These are phyloP conservation scores for Gossypium mustelinum DNA, from an alignment of 345 rosid species.

Conservation along the genomic window DNA sequence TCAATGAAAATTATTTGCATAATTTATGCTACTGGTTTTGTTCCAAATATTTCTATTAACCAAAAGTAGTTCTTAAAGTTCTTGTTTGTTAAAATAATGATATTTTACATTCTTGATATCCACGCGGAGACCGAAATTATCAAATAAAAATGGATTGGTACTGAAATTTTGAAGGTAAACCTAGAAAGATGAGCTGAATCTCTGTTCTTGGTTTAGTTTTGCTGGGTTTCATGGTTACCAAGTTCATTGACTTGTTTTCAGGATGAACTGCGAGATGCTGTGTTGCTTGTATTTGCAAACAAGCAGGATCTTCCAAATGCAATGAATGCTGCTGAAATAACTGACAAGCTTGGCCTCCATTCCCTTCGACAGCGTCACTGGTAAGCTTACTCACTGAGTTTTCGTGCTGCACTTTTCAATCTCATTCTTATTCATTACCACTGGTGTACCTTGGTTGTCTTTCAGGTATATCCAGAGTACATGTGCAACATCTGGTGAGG, in stretches of 20 bases:
- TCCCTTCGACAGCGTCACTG: slow-evolving; percentile 67
- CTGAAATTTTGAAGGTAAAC: neutral
- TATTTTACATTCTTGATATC: neutral
- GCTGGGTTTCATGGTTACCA: neutral
- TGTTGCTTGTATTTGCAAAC: slow-evolving; percentile 85
- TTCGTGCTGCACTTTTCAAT: neutral
- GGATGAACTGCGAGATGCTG: slow-evolving; percentile 93
- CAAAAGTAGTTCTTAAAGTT: neutral
- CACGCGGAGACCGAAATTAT: neutral
- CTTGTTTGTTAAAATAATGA: neutral
- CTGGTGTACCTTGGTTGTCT: neutral
- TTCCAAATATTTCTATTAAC: neutral
- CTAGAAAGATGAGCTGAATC: neutral
- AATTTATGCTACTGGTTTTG: slow-evolving; percentile 2
- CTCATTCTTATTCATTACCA: neutral
- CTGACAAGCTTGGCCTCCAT: slow-evolving; percentile 72
- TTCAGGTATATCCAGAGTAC: slow-evolving; percentile 95
- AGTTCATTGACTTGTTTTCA: slow-evolving; percentile 22
- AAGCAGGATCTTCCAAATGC: slow-evolving; percentile 94
- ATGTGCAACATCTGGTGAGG: slow-evolving; percentile 87
- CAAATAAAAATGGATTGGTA: neutral
- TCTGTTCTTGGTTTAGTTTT: neutral
- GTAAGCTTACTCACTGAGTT: slow-evolving; percentile 24
- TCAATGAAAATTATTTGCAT: neutral
- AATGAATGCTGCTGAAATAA: slow-evolving; percentile 89